Percentiles rank a stretch among this genome's conserved stretches.
Evolutionary conservation across 495 filamentous ascomycete genomes (phyloP).

Genomic region (Penicillium flavigenum): DNA sequence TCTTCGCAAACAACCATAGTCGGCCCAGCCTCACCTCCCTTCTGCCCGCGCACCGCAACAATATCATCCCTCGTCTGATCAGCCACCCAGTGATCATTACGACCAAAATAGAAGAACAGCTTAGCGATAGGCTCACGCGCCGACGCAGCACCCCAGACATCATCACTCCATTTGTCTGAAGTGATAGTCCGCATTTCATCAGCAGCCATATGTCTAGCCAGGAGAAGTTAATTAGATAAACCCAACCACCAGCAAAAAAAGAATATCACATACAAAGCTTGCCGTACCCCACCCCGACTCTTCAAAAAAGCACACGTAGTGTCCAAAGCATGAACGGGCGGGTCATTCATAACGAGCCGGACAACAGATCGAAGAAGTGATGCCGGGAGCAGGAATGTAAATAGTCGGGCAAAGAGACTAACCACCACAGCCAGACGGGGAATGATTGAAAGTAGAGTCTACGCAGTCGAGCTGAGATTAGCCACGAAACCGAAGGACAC

Average conservation of each 20-base stretch:
- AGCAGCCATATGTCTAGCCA: constrained; percentile 56
- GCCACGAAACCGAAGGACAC: not conserved
- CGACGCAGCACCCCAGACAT: constrained; percentile 68
- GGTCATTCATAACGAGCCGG: constrained; percentile 45
- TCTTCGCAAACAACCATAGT: constrained; percentile 71
- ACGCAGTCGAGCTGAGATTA: not conserved
- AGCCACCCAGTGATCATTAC: constrained; percentile 80
- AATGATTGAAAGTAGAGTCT: constrained; percentile 48
- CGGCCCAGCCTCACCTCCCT: constrained; percentile 49
- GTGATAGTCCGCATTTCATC: constrained; percentile 79
- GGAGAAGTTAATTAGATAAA: not conserved
- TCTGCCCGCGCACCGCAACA: constrained; percentile 51
- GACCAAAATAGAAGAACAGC: constrained; percentile 78
- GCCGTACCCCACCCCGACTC: constrained; percentile 62
- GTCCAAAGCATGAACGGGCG: constrained; percentile 56
- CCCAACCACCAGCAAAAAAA: not conserved
- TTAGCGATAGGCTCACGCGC: constrained; percentile 50
- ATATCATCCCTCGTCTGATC: constrained; percentile 71
- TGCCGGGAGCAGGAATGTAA: constrained; percentile 45
- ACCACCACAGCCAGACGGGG: constrained; percentile 56
- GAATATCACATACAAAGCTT: constrained; percentile 58
- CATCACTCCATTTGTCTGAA: constrained; percentile 73
- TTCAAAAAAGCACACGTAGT: constrained; percentile 63
- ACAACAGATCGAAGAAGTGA: constrained; percentile 45
- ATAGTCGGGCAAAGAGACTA: constrained; percentile 51